A percentile compares a stretch with the other conserved stretches of the same genome.
Conservation (phyloP, 371 early-diverging fungal genomes). For the Rhizomucor miehei region DNA sequence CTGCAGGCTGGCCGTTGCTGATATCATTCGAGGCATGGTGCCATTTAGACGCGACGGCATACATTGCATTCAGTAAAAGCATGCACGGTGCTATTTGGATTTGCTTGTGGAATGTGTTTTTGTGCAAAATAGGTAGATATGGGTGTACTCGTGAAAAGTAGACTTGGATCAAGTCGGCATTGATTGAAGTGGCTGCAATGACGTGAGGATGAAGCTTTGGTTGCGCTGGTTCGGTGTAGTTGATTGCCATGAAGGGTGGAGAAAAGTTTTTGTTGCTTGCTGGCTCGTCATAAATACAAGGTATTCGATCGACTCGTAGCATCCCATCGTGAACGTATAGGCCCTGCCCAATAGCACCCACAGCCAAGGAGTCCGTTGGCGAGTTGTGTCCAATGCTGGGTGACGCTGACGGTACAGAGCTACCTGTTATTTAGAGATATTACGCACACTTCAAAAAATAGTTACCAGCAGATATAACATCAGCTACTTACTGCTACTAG, state of each 20-base stretch:
- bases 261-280: not conserved
- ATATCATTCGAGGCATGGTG: not conserved
- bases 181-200: constrained; percentile 9
- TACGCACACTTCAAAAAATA: too few relatives aligned
- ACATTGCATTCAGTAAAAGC: constrained; percentile 55
- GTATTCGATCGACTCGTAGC: constrained; percentile 22
- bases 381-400: constrained; percentile 2
- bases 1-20: constrained; percentile 20
- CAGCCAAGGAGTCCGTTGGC: constrained; percentile 7
- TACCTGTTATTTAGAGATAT: not conserved
- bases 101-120: constrained; percentile 33
- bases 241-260: not conserved
- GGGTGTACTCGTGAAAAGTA: constrained; percentile 59
- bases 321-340: constrained; percentile 20
- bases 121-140: constrained; percentile 53
- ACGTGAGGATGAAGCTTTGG: constrained; percentile 9
- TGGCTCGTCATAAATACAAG: constrained; percentile 10
- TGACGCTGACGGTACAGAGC: not conserved
- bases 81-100: constrained; percentile 38
- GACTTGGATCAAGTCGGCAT: constrained; percentile 17
- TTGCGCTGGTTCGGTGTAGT: constrained; percentile 4
- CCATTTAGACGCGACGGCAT: constrained; percentile 52
- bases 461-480: too few relatives aligned
- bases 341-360: constrained; percentile 23
- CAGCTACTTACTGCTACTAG: too few relatives aligned